Evolutionary conservation across 352 stramenopile species (phyloP), one percentile per base, ranked within the genome.

Genomic region (Pythium scleroteichum): DNA sequence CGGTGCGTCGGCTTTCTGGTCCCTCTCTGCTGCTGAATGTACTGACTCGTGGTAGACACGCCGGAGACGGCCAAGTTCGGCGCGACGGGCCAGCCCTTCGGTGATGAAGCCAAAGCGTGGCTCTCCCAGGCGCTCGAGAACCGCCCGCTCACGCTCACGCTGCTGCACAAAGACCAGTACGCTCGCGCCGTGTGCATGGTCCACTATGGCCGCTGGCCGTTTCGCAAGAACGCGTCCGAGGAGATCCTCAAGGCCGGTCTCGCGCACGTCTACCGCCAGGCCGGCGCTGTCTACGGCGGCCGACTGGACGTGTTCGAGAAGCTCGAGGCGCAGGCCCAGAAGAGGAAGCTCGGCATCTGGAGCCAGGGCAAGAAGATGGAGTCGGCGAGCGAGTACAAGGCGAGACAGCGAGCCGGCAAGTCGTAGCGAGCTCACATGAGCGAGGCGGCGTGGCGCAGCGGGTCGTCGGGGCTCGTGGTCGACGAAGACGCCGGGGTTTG

Each of bases 11-110:
- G 29, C 29, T 35, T 10, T 44, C 16, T 54, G 26, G 16, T 55
- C 16, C 12, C 8, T 4, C 33, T 22, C 5, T 16, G 13, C 14
- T 13, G 17, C 16, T 20, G 38, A 39, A 14, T 39, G 38, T 5
- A 29, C 29, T 6, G 47, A 27, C 10, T 27, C 27, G 26, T 39
- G 33, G 13, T 41, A 86, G 83, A 95, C 64, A 91, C 83, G 10
- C 85, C 87, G 6, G 87, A 96, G 69, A 93, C 82, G 12, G 77
- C 87, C 52, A 93, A 96, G 64, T 95, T 94, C 53, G 87, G 85
- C 14, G 89, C 86, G 22, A 53, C 65, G 0, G 82, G 82, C 5
- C 84, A 95, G 72, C 79, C 84, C 12, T 94, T 88, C 39, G 85
- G 85, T 32, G 80, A 87, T 16, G 82, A 93, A 4, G 87, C 85